Evolutionary conservation across 1,284 basidiomycete genomes (phyloP), one percentile per base, ranked within the genome.

Genomic region (Naganishia cerealis): DNA sequence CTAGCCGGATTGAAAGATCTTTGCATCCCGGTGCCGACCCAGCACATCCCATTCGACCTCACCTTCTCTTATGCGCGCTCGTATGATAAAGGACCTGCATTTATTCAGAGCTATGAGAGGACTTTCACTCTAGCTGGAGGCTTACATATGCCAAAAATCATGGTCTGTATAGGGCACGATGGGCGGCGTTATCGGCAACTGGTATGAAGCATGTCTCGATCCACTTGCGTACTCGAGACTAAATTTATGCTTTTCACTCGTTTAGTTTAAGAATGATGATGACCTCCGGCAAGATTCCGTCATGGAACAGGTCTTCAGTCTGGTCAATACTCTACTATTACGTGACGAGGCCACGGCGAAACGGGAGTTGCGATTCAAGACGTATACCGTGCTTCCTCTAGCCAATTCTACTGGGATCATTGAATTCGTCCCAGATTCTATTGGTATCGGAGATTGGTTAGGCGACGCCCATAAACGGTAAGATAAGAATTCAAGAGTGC

Each of bases 281-380:
- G 95, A 99, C 75, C 80, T 96, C 40, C 87, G 95, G 38, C 96
- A 99, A 80, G 95, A 99, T 77, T 94, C 95, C 0, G 92, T 99
- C 56, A 97, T 99, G 94, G 93, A 97, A 76, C 96, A 99, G 80
- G 92, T 97, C 1, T 99, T 99, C 75, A 87, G 88, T 39, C 84
- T 98, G 52, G 90, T 94, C 66, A 98, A 99, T 71, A 82, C 85
- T 4, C 85, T 97, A 1, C 85, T 99, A 8, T 75, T 76, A 10
- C 83, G 84, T 13, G 92, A 98, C 77, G 84, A 87, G 33, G 87
- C 90, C 71, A 92, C 94, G 0, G 85, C 85, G 62, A 85, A 86
- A 65, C 87, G 95, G 13, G 82, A 87, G 42, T 83, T 99, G 36
- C 82, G 83, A 53, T 87, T 97, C 70, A 85, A 93, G 43, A 89